These are phyloP conservation scores for Cladophialophora carrionii DNA, from an alignment of 2,329 filamentous ascomycete species.

Conservation along the genomic window DNA sequence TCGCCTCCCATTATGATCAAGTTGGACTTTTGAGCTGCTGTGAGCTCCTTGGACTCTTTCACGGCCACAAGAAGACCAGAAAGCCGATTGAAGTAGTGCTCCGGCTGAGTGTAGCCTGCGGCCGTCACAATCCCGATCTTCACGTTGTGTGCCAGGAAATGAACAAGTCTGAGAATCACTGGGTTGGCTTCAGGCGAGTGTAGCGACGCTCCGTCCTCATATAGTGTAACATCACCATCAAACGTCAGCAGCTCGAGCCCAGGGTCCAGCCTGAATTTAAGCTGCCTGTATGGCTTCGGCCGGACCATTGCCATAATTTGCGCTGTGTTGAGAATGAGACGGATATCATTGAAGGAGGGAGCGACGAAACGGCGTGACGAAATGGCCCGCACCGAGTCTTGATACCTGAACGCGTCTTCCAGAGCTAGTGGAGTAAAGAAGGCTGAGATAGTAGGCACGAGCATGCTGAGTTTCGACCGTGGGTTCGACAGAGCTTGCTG, in stretches of 20 bases:
- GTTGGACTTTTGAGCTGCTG: conserved; percentile 70
- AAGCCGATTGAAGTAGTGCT: conserved; percentile 82
- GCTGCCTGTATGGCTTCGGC: conserved; percentile 31
- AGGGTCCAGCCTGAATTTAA: conserved; percentile 51
- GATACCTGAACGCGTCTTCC: conserved; percentile 87
- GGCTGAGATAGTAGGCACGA: conserved; percentile 87
- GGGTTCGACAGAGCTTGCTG: conserved; percentile 40
- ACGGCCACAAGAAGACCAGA: conserved; percentile 85
- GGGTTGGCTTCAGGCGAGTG: conserved; percentile 67
- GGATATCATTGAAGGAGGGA: conserved; percentile 95
- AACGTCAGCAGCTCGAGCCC: conserved; percentile 87
- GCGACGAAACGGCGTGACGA: conserved; percentile 90
- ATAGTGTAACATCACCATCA: conserved; percentile 95
- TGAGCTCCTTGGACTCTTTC: conserved; percentile 62
- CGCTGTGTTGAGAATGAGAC: conserved; percentile 89
- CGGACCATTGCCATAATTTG: conserved; percentile 89
- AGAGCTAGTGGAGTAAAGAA: conserved; percentile 90
- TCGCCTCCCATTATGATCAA: conserved; percentile 94
- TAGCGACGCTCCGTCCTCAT: conserved; percentile 83
- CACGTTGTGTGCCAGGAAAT: conserved; percentile 75
- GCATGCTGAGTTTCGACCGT: conserved; percentile 85
- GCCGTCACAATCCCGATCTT: conserved; percentile 95
- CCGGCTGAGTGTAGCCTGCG: conserved; percentile 87
- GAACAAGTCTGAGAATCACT: conserved; percentile 69
- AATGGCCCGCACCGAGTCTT: conserved; percentile 83